phyloP scores from a whole-genome alignment of 306 rosid species.

The Quercus berberidifolia region DNA sequence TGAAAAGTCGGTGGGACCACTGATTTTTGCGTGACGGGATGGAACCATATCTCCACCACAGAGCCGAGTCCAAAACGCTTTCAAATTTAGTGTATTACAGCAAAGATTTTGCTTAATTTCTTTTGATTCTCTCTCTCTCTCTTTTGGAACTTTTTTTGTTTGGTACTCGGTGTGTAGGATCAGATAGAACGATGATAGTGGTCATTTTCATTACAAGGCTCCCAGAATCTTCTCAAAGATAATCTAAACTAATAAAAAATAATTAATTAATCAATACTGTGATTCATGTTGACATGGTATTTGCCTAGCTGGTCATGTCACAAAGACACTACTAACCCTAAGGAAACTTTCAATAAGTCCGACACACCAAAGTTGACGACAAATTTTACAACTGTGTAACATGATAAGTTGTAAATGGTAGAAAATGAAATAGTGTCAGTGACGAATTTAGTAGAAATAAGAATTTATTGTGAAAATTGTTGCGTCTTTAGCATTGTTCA shows the following conservation, averaged over 20 bases:
- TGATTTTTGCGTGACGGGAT: constrained; percentile 7
- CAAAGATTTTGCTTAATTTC: constrained; percentile 27
- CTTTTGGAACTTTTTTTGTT: not conserved
- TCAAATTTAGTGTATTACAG: constrained; percentile 6
- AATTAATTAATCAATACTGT: no score
- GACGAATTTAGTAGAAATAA: rapidly evolving
- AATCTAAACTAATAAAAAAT: constrained; percentile 2
- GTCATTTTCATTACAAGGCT: not conserved
- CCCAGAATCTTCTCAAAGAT: not conserved
- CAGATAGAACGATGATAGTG: not conserved
- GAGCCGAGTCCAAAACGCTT: constrained; percentile 22
- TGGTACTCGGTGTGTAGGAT: not conserved
- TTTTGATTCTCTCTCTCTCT: no score
- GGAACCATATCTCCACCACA: constrained; percentile 21
- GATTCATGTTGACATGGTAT: no score
- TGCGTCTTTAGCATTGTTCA: rapidly evolving
- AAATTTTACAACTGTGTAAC: no score
- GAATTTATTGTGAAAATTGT: rapidly evolving
- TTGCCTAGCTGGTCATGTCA: no score
- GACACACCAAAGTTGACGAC: no score
- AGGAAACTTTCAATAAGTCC: no score
- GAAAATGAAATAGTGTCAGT: rapidly evolving
- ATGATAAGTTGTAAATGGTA: rapidly evolving
- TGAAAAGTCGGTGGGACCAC: constrained; percentile 26
- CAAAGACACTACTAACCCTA: no score